phyloP scores from a whole-genome alignment of 2,329 filamentous ascomycete species.

The Cordyceps javanica region DNA sequence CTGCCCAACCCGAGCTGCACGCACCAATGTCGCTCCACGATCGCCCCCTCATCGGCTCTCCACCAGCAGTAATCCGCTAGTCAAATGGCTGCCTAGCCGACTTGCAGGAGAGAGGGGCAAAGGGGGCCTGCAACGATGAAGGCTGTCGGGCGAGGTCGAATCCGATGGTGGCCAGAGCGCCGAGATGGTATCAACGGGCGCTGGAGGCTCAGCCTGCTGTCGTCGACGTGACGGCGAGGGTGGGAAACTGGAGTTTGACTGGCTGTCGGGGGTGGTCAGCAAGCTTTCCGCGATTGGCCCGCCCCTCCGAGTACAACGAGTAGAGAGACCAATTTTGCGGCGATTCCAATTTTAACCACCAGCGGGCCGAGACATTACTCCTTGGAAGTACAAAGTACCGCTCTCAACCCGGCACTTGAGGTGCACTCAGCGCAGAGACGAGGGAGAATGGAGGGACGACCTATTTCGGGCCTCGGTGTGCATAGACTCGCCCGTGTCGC shows the following conservation, averaged over 20 bases:
- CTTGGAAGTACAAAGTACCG: neutral
- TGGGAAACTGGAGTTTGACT: neutral
- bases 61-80: neutral
- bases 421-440: neutral
- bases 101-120: neutral
- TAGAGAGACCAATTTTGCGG: neutral
- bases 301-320: neutral
- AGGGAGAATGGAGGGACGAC: too few species aligned
- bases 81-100: neutral
- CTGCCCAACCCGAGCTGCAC: neutral
- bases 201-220: neutral
- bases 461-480: neutral
- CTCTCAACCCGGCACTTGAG: neutral
- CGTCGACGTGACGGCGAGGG: neutral
- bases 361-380: neutral
- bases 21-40: neutral
- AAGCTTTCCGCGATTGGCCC: neutral
- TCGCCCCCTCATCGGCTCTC: conserved; percentile 1
- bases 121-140: neutral
- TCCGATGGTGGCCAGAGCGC: neutral
- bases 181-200: neutral
- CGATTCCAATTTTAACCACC: neutral
- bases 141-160: neutral
- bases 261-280: neutral
- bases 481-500: neutral